Evolutionary conservation across 2,329 filamentous ascomycete species (phyloP), one percentile per base, ranked within the genome.

Genomic region (Emmonsia crescens): DNA sequence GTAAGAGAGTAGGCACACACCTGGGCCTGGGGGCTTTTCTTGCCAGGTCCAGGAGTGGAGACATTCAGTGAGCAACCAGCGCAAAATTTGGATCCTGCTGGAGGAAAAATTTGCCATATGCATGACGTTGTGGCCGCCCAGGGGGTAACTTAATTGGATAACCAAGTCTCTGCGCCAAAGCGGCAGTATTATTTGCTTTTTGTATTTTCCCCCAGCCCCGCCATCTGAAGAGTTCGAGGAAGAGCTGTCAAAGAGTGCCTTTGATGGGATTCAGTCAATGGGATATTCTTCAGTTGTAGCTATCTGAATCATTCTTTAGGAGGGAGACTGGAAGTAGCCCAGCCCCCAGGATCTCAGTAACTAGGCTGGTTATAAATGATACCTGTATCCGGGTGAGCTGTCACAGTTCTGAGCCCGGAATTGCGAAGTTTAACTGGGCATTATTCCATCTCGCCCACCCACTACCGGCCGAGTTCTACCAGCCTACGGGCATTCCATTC

Each of bases 41-140:
- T 24, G 21, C 44, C 6, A 46, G 44, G 44, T 21, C 44, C 44
- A 24, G 52, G 19, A 36, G 52, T 56, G 52, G 52, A 38, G 52
- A 14, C 31, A 36, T 46, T 36, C n/a, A 33, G 33, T 56, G 52
- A 56, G 52, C 52, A 38, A 56, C 12, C 29, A 24, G 19, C 31
- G 10, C 21, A 56, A 56, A 56, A 40, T 38, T 40, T 56, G 21
- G 52, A 19, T 21, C 4, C 14, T 16, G 24, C 52, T 36, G 31
- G 52, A 38, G 9, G 29, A 40, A 56, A 40, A 56, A 56, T 56
- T 56, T 40, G 52, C 52, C 52, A 56, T n/a, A n/a, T 56, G 33
- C 52, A 40, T 56, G 52, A 40, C 52, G 33, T 56, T 31, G 29
- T n/a, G 5, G 51, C 19, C 27, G 1, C n/a, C 10, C 2, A 54